These are phyloP conservation scores for Macrolepiota albuminosa DNA, from an alignment of 768 basidiomycete genomes.

Conservation along the genomic window DNA sequence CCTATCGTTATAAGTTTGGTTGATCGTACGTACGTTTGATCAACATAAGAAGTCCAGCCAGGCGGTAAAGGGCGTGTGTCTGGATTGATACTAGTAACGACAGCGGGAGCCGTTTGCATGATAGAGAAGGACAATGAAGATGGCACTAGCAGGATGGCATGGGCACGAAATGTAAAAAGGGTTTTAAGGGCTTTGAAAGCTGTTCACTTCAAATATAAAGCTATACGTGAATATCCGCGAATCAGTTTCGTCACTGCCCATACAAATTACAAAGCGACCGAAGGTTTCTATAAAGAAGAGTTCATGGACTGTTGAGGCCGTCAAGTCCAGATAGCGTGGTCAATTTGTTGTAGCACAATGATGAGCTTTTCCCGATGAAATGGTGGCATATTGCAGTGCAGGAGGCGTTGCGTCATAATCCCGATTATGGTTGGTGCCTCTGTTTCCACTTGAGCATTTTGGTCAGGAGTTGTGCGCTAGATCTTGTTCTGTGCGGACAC, in stretches of 20 bases:
- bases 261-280: too few relatives aligned
- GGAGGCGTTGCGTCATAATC: conserved; percentile 64
- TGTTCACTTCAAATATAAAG: too few relatives aligned
- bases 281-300: too few relatives aligned
- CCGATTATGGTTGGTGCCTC: conserved; percentile 59
- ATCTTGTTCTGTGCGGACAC: conserved; percentile 77
- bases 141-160: not conserved
- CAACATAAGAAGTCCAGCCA: conserved; percentile 11
- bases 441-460: not conserved
- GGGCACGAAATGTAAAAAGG: not conserved
- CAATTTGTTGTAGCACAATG: not conserved
- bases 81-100: not conserved
- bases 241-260: too few relatives aligned
- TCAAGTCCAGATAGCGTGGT: not conserved
- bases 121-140: not conserved
- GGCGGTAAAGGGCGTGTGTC: conserved; percentile 10
- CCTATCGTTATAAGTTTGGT: not conserved
- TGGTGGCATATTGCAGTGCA: conserved; percentile 57
- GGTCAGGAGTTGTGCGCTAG: conserved; percentile 18
- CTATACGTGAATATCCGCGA: not conserved
- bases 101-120: not conserved
- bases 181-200: not conserved
- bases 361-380: not conserved
- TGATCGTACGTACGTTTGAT: conserved; percentile 10
- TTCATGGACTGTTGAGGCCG: too few relatives aligned